Evolutionary conservation across 768 basidiomycete genomes (phyloP), one percentile per base, ranked within the genome.

Genomic region (Auricularia sp.): DNA sequence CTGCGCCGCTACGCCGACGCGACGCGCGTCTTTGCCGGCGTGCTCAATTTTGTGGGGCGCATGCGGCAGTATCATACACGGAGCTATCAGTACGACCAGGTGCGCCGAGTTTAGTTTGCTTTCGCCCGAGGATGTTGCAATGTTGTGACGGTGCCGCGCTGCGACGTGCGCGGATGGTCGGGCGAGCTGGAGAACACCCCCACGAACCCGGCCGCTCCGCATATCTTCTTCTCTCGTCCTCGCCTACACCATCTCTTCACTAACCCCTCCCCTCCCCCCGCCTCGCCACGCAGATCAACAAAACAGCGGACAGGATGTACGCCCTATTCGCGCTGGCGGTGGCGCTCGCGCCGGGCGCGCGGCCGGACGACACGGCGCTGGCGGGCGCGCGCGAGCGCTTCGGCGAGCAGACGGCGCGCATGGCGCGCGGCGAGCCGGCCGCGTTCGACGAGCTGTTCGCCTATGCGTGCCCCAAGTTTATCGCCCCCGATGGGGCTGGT

Each of bases 261-360:
- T 54, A 56, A 54, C n/a, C 6, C 63, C 65, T 59, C 59, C n/a
- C n/a, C n/a, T n/a, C n/a, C n/a, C n/a, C n/a, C n/a, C 63, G 37
- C 42, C 6, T 39, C 29, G 21, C 61, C 56, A 18, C 3, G 44
- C 70, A 93, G 91, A 97, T 99, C 77, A 94, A 89, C 79, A 98
- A 98, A 81, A 95, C 91, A 18, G 95, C 93, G 3, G 97, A 99
- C 72, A 81, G 97, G 58, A 99, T 98, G 95, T 96, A 98, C 71
- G 94, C 94, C 4, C 76, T 99, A 37, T 91, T 98, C 67, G 92
- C 94, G 6, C 86, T 99, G 66, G 96, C 94, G 78, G 90, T 93
- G 69, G 89, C 92, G 1, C 82, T 98, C 8, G 94, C 94, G 3
- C 95, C 97, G 21, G 14, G 34, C 2, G 94, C 89, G 64, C 83